Conservation (phyloP, 495 filamentous ascomycete species). For the Penicillium paxilli region DNA sequence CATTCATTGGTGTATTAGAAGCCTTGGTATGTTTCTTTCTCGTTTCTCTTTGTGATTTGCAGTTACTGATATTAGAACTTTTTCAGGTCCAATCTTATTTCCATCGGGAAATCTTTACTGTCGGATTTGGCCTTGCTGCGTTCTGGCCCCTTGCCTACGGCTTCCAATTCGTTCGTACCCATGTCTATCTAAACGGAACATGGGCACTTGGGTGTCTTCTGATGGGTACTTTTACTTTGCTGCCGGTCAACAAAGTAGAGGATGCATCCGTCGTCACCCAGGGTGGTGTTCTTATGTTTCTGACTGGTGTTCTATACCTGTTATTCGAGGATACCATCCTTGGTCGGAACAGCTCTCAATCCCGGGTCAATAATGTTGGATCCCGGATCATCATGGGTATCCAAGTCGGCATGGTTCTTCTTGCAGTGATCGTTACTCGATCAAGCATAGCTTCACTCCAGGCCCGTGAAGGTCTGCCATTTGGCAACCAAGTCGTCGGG, state of each 20-base stretch:
- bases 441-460: slow-evolving; percentile 81
- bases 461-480: slow-evolving; percentile 81
- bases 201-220: slow-evolving; percentile 76
- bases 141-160: slow-evolving; percentile 82
- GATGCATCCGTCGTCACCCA: slow-evolving; percentile 70
- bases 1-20: slow-evolving; percentile 74
- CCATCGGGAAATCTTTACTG: slow-evolving; percentile 80
- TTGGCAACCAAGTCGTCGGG: slow-evolving; percentile 84
- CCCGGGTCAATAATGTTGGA: slow-evolving; percentile 36
- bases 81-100: slow-evolving; percentile 80
- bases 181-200: slow-evolving; percentile 60
- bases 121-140: slow-evolving; percentile 71
- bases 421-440: slow-evolving; percentile 82
- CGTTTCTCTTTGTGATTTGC: neutral
- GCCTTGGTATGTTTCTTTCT: slow-evolving; percentile 65
- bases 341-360: slow-evolving; percentile 21
- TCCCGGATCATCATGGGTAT: slow-evolving; percentile 56
- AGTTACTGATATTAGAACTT: neutral
- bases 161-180: slow-evolving; percentile 62
- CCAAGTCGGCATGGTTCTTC: slow-evolving; percentile 75
- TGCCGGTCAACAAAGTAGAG: slow-evolving; percentile 85
- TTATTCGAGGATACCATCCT: slow-evolving; percentile 73
- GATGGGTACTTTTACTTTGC: slow-evolving; percentile 90
- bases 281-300: slow-evolving; percentile 77
- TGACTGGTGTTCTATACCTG: slow-evolving; percentile 77